Evolutionary conservation across 305 asterid species (phyloP).

Genomic region (Fraxinus sp.): DNA sequence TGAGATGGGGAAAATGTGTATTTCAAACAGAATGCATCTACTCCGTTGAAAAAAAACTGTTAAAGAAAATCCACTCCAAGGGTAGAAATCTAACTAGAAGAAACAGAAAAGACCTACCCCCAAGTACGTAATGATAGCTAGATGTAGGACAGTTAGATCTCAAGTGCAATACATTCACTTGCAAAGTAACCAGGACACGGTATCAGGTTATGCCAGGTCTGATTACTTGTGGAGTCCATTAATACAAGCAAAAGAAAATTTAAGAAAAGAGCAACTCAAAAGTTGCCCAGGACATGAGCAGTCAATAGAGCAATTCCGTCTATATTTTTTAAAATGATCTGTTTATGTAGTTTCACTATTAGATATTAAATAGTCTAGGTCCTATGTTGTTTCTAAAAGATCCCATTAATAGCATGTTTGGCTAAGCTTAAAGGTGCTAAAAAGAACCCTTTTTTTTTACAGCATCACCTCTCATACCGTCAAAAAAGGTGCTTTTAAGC

Average conservation of each 20-base stretch:
- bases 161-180: background rate
- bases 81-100: background rate
- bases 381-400: background rate
- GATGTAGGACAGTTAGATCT: background rate
- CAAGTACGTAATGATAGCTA: background rate
- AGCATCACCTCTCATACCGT: background rate
- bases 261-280: background rate
- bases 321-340: background rate
- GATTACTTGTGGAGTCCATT: background rate
- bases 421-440: conserved; percentile 1
- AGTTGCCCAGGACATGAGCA: background rate
- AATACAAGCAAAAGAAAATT: background rate
- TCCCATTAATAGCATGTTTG: background rate
- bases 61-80: background rate
- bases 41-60: background rate
- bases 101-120: background rate
- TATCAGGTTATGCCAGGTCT: background rate
- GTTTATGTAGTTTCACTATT: background rate
- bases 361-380: background rate
- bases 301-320: background rate
- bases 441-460: background rate
- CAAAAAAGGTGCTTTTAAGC: background rate
- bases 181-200: background rate
- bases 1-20: background rate
- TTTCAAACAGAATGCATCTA: background rate